phyloP scores from a whole-genome alignment of 768 basidiomycete species.

The Pisolithus tinctorius region DNA sequence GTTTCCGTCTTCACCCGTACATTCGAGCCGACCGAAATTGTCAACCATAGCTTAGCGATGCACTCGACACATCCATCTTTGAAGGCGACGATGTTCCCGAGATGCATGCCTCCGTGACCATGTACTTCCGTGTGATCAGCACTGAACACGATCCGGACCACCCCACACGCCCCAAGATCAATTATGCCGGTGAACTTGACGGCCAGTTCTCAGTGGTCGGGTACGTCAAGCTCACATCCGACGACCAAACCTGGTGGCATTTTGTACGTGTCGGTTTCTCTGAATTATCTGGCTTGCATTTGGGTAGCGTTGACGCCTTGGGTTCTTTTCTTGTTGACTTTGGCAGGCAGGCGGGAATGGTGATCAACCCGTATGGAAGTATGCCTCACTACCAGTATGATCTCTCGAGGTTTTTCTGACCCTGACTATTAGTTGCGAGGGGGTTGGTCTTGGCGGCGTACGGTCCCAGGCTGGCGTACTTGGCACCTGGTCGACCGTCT shows the following conservation, averaged over 20 bases:
- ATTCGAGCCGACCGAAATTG: slow-evolving; percentile 1
- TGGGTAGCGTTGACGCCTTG: slow-evolving; percentile 1
- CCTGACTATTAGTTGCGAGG: slow-evolving; percentile 43
- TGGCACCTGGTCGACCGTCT: slow-evolving; percentile 45
- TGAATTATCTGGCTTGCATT: neutral
- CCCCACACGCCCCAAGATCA: slow-evolving; percentile 46
- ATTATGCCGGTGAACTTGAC: slow-evolving; percentile 48
- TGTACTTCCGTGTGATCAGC: slow-evolving; percentile 38
- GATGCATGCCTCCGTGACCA: slow-evolving; percentile 41
- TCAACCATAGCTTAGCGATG: slow-evolving; percentile 16
- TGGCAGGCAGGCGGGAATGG: neutral
- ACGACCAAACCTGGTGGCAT: slow-evolving; percentile 55
- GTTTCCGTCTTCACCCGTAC: neutral
- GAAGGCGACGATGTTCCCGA: slow-evolving; percentile 46
- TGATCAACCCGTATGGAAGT: slow-evolving; percentile 51
- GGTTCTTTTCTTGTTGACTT: neutral
- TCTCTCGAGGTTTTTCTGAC: neutral
- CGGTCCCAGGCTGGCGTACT: slow-evolving; percentile 55
- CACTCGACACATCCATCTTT: slow-evolving; percentile 42
- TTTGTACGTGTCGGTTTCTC: slow-evolving; percentile 38
- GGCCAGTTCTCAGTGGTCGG: slow-evolving; percentile 46
- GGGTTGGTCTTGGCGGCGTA: slow-evolving; percentile 53
- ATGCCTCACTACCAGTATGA: slow-evolving; percentile 7
- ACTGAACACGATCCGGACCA: slow-evolving; percentile 40
- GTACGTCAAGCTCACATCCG: slow-evolving; percentile 47